These are phyloP conservation scores for Vigna unguiculata DNA, from an alignment of 306 rosid genomes.

Conservation along the genomic window DNA sequence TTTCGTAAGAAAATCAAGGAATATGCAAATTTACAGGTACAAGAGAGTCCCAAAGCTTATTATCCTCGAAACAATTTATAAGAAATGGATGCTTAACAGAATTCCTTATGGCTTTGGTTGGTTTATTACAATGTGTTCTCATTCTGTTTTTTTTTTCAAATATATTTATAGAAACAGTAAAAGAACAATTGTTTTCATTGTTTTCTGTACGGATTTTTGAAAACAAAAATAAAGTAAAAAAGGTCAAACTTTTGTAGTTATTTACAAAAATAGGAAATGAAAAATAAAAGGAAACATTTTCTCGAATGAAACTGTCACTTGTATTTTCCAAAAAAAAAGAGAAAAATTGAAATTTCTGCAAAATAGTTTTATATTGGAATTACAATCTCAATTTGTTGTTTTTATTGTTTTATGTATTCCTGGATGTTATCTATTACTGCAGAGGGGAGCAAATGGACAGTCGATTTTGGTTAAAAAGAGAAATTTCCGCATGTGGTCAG, in stretches of 20 bases:
- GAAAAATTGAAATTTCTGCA: not conserved
- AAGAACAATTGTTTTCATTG: not conserved
- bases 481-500: constrained; percentile 80
- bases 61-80: not conserved
- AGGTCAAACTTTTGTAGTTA: not conserved
- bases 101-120: not conserved
- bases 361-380: constrained; percentile 16
- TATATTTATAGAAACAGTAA: not conserved
- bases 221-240: not conserved
- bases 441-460: constrained; percentile 83
- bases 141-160: not conserved
- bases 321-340: not conserved
- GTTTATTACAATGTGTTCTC: not conserved
- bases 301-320: not conserved
- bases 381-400: not conserved
- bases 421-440: constrained; percentile 52
- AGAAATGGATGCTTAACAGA: constrained; percentile 22
- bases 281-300: not conserved
- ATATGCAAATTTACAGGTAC: constrained; percentile 85
- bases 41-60: constrained; percentile 4
- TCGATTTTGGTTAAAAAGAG: constrained; percentile 83
- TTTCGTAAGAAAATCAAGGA: constrained; percentile 84
- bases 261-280: not conserved
- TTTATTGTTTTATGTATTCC: constrained; percentile 35
- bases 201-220: not conserved